Evolutionary conservation across 176 grass and related monocot genomes (phyloP).

Genomic region (Rhynchospora pubera): DNA sequence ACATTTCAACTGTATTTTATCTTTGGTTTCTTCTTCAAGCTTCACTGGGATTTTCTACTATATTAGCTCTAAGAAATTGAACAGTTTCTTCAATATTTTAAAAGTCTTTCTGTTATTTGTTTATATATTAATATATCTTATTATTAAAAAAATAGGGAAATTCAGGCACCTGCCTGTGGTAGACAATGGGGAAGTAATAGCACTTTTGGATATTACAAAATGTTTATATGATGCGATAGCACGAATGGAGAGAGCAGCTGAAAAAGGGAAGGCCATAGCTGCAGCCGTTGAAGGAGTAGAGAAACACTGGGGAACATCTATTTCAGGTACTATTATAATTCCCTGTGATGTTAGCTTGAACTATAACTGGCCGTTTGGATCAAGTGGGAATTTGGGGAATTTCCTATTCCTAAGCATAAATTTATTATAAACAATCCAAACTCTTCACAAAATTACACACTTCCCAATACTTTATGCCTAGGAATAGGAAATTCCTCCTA

Average conservation of each 20-base stretch:
- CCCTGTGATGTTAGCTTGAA: not conserved
- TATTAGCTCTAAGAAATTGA: not conserved
- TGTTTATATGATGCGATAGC: conserved; percentile 98
- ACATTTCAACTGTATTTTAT: not conserved
- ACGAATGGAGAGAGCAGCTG: conserved; percentile 95
- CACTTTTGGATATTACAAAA: conserved; percentile 91
- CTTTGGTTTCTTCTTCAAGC: not conserved
- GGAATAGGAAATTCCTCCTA: too few species aligned
- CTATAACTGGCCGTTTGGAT: too few species aligned
- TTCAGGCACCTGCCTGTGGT: conserved; percentile 98
- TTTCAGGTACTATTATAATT: conserved; percentile 38
- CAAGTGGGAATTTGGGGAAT: too few species aligned
- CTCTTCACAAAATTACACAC: too few species aligned
- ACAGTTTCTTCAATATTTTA: not conserved
- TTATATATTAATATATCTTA: not conserved
- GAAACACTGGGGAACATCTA: conserved; percentile 77
- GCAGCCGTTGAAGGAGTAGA: conserved; percentile 95
- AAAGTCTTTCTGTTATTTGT: not conserved
- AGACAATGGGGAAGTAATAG: conserved; percentile 94
- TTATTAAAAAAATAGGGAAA: conserved; percentile 51
- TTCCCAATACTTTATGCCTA: too few species aligned
- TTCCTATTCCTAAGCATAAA: too few species aligned
- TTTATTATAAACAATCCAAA: too few species aligned
- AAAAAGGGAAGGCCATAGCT: conserved; percentile 94
- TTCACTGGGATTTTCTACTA: not conserved